Base-by-base conservation (phyloP, 345 rosid species). In the Raphanus raphanistrum region DNA sequence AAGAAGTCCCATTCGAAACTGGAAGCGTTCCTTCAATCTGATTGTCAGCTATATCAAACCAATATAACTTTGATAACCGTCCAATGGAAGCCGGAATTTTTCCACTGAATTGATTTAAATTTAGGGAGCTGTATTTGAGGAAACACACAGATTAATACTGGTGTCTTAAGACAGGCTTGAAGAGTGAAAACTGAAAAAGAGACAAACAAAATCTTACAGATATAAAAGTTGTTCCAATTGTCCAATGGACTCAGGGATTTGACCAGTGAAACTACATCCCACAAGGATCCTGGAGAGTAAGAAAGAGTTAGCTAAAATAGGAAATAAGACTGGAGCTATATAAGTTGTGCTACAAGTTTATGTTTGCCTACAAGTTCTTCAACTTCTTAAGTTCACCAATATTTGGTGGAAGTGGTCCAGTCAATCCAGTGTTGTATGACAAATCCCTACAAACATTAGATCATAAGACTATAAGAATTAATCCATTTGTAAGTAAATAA, bases 11-110 rank as follows among this genome's bases (percentile, higher is more conserved):
- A 69, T 52, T 35, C 0, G 99, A 96, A 16, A 96, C 91, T 17
- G 99, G 99, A 66, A 96, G 84, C 2, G 65, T 2, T 66, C 98
- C 99, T 4, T 70, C 83, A 4, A 96, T 86, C 75, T 75, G 81
- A 83, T 96, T 96, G 76, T 90, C 94, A 41, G 94, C 89, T 29
- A 96, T 83, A 80, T 96, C 99, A 38, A 96, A 79, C 98, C 91
- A 96, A 78, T 87, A 85, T 13, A 96, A 94, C 0, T 71, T 84
- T 0, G 84, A 63, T 54, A 91, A 85, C 31, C 63, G 85, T 16
- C 98, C 99, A 12, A 96, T 85, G 61, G 96, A 84, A 38, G 88
- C 75, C 0, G 99, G 99, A 65, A 96, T 89, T 38, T 8, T 4
- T 61, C 99, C 99, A 65, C 45, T 85, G 78, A 95, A 91, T 60